A percentile compares a stretch with the other conserved stretches of the same genome.
Evolutionary conservation across 2,329 filamentous ascomycete species (phyloP).

Genomic region (Aureobasidium sp.): DNA sequence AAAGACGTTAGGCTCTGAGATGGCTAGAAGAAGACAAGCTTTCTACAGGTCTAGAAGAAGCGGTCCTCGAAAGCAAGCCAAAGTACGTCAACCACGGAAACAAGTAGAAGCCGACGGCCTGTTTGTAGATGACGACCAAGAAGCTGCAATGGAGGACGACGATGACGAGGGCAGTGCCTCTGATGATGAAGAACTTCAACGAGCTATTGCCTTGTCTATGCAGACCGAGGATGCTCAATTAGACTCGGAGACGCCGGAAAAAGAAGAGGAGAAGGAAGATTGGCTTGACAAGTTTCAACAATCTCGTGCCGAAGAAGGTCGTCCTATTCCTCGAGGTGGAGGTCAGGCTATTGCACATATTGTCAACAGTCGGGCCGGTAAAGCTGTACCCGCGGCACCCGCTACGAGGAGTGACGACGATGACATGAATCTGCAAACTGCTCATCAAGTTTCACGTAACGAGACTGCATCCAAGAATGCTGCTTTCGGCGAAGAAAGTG

Average conservation of each 20-base stretch:
- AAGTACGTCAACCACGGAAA: conserved; percentile 22
- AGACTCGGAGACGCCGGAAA: conserved; percentile 21
- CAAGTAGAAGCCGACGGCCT: conserved; percentile 45
- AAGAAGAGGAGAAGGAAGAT: conserved; percentile 46
- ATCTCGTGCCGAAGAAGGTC: conserved; percentile 35
- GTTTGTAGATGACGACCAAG: conserved; percentile 44
- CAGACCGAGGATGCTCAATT: conserved; percentile 51
- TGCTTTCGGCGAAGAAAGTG: conserved; percentile 36
- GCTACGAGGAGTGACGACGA: background rate
- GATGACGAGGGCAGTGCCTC: conserved; percentile 40
- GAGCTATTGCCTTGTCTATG: conserved; percentile 80
- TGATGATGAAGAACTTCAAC: conserved; percentile 69
- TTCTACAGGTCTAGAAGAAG: conserved; percentile 37
- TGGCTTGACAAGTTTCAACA: conserved; percentile 41
- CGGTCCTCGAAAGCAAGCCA: conserved; percentile 20
- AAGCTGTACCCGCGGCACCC: conserved; percentile 39
- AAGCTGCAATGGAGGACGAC: conserved; percentile 24
- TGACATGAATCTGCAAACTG: background rate
- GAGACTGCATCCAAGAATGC: background rate
- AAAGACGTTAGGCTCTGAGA: conserved; percentile 1
- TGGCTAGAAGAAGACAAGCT: conserved; percentile 39
- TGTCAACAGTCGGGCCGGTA: conserved; percentile 66
- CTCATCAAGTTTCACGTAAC: conserved; percentile 6
- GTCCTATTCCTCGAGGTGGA: conserved; percentile 39
- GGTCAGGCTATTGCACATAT: conserved; percentile 61